These are phyloP conservation scores for Wickerhamomyces sydowiorum DNA, from an alignment of 805 yeast genomes.

Conservation along the genomic window DNA sequence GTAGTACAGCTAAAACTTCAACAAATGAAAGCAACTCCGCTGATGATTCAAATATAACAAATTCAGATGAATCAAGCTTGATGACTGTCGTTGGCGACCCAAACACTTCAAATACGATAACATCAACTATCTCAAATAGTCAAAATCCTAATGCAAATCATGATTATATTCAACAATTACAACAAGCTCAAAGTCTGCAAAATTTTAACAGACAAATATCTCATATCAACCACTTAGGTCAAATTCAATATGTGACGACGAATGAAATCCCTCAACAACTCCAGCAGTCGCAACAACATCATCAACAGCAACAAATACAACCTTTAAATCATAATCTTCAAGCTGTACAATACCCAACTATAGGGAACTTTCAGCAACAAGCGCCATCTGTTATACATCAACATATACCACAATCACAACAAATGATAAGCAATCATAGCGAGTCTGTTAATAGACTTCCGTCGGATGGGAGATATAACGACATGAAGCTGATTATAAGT, in stretches of 20 bases:
- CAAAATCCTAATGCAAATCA: not conserved
- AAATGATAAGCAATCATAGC: not conserved
- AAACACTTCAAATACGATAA: not conserved
- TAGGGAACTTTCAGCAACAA: not conserved
- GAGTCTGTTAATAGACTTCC: not conserved
- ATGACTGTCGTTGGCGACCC: not conserved
- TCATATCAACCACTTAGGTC: not conserved
- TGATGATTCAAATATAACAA: not conserved
- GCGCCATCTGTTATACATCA: not conserved
- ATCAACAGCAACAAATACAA: too few relatives aligned
- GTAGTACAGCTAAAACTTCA: not conserved
- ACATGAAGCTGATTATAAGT: conserved; percentile 7
- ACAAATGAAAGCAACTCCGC: not conserved
- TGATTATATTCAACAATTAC: not conserved
- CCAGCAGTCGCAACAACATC: not conserved
- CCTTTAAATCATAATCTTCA: too few relatives aligned
- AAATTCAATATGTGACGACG: not conserved
- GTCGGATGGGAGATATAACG: conserved; percentile 5
- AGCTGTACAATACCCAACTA: not conserved
- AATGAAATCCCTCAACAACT: too few relatives aligned
- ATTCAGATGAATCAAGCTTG: not conserved
- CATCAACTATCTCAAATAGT: not conserved
- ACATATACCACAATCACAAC: conserved; percentile 2
- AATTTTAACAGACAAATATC: not conserved
- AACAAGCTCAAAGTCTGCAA: not conserved